Conservation (phyloP, 1,139 yeast genomes). For the Yamadazyma pseudoaaseri region DNA sequence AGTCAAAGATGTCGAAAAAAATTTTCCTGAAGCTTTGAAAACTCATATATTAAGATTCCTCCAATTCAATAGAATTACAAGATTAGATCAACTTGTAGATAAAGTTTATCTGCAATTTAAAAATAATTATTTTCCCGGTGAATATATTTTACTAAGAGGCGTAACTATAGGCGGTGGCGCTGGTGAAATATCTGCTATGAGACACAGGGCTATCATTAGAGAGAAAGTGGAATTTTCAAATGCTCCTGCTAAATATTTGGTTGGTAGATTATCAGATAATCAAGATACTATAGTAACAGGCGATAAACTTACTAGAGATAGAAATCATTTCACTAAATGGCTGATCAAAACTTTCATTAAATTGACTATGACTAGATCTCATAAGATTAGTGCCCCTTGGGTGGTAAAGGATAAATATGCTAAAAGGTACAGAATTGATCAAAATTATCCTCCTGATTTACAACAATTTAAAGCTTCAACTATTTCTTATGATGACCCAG, state of each 20-base stretch:
- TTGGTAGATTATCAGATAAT: slow-evolving; percentile 49
- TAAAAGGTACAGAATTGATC: slow-evolving; percentile 55
- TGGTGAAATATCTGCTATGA: slow-evolving; percentile 16
- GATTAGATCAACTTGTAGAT: slow-evolving; percentile 86
- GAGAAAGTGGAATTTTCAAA: slow-evolving; percentile 51
- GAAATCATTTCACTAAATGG: slow-evolving; percentile 87
- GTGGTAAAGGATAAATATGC: slow-evolving; percentile 81
- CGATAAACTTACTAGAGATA: slow-evolving; percentile 72
- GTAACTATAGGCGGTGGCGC: slow-evolving; percentile 12
- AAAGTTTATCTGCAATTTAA: slow-evolving; percentile 75
- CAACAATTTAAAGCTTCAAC: slow-evolving; percentile 41
- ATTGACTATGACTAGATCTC: slow-evolving; percentile 76
- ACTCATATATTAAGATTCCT: slow-evolving; percentile 85
- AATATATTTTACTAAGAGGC: slow-evolving; percentile 64
- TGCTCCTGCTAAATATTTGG: slow-evolving; percentile 59
- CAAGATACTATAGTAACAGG: slow-evolving; percentile 71
- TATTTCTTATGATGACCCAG: slow-evolving; percentile 29
- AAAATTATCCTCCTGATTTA: slow-evolving; percentile 55
- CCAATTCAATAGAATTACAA: slow-evolving; percentile 79
- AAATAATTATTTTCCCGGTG: slow-evolving; percentile 90
- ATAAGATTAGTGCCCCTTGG: slow-evolving; percentile 95
- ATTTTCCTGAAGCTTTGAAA: slow-evolving; percentile 87
- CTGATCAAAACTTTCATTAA: slow-evolving; percentile 86
- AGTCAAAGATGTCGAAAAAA: slow-evolving; percentile 67
- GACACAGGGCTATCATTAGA: slow-evolving; percentile 39